Percentiles rank a stretch among this genome's conserved stretches.
These are phyloP conservation scores for Penicillium bialowiezense DNA, from an alignment of 495 filamentous ascomycete species.

Conservation along the genomic window DNA sequence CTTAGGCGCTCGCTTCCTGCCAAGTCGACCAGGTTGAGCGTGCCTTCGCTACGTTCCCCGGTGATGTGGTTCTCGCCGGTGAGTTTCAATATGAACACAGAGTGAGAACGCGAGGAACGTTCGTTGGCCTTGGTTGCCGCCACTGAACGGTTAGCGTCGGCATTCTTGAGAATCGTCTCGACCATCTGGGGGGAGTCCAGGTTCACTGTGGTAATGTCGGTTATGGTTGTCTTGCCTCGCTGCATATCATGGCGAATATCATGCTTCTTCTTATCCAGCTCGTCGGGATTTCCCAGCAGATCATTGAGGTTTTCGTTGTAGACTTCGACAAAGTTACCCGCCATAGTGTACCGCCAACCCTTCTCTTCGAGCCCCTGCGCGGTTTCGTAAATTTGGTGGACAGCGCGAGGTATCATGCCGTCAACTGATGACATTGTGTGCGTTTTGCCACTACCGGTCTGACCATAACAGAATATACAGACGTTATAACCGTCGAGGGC, in stretches of 20 bases:
- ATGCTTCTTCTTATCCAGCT: conserved; percentile 80
- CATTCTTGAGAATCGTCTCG: conserved; percentile 70
- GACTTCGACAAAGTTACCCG: conserved; percentile 96
- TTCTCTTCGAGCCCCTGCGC: conserved; percentile 79
- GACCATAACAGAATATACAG: conserved; percentile 98
- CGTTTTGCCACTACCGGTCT: conserved; percentile 96
- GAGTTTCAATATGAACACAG: conserved; percentile 92
- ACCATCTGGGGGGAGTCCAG: conserved; percentile 79
- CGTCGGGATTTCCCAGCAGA: conserved; percentile 73
- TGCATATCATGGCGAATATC: conserved; percentile 87
- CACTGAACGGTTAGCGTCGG: conserved; percentile 80
- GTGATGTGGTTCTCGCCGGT: conserved; percentile 78
- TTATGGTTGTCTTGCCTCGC: conserved; percentile 77
- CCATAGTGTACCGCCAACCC: conserved; percentile 92
- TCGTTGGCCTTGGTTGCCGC: conserved; percentile 97
- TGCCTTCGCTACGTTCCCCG: conserved; percentile 82
- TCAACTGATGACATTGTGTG: conserved; percentile 91
- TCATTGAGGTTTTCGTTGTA: conserved; percentile 98
- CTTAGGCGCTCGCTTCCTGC: conserved; percentile 90
- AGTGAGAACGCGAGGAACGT: conserved; percentile 89
- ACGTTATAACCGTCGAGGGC: conserved; percentile 98
- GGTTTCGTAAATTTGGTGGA: conserved; percentile 88
- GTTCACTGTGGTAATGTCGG: conserved; percentile 74
- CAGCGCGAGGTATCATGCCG: conserved; percentile 94
- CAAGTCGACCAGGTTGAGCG: conserved; percentile 93